Evolutionary conservation across 2,329 filamentous ascomycete genomes (phyloP).

Genomic region (Tricladium varicosporioides): DNA sequence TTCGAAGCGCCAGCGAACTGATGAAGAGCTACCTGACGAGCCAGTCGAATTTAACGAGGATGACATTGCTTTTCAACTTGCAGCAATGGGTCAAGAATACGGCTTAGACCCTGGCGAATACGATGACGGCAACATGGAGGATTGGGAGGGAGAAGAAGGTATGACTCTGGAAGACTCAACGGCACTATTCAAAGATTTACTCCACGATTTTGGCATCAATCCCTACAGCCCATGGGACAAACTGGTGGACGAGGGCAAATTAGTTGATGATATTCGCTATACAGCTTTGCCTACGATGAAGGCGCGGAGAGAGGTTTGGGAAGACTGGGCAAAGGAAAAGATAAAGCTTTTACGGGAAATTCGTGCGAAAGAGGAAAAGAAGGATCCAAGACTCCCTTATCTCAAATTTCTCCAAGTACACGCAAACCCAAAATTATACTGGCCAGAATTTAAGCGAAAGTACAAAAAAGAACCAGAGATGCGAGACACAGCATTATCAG

Average conservation of each 20-base stretch:
- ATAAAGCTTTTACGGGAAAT: conserved; percentile 71
- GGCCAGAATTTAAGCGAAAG: conserved; percentile 94
- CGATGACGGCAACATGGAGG: conserved; percentile 59
- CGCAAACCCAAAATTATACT: conserved; percentile 90
- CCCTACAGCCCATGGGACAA: conserved; percentile 93
- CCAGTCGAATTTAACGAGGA: conserved; percentile 86
- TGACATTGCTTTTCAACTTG: conserved; percentile 89
- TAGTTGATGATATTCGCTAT: conserved; percentile 86
- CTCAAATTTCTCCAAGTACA: conserved; percentile 76
- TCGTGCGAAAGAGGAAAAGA: conserved; percentile 73
- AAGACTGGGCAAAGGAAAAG: conserved; percentile 76
- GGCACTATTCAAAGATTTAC: conserved; percentile 78
- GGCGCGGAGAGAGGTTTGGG: conserved; percentile 76
- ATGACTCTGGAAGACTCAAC: conserved; percentile 74
- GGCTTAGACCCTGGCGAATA: conserved; percentile 76
- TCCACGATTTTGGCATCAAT: conserved; percentile 78
- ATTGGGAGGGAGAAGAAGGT: conserved; percentile 69
- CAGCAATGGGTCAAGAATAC: conserved; percentile 84
- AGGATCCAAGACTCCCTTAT: conserved; percentile 81
- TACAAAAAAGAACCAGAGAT: conserved; percentile 79
- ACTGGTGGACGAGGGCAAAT: conserved; percentile 74
- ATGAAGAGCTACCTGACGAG: conserved; percentile 39
- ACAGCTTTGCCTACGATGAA: conserved; percentile 80
- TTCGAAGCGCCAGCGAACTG: conserved; percentile 48
- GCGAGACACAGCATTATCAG: conserved; percentile 67